These are phyloP conservation scores for Trichoderma sp. DNA, from an alignment of 2,329 filamentous ascomycete genomes.

Conservation along the genomic window DNA sequence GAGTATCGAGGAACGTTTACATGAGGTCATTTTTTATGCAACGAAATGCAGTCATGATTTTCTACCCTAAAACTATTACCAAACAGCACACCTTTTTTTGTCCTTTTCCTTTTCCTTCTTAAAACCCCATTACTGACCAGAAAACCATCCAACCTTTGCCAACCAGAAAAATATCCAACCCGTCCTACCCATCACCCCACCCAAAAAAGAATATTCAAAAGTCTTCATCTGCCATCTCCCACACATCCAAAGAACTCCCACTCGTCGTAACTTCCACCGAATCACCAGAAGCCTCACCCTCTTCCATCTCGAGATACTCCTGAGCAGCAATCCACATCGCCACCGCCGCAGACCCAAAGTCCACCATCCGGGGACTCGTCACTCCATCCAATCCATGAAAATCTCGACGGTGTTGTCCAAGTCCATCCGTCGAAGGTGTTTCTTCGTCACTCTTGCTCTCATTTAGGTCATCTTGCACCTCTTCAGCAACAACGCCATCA, in stretches of 20 bases:
- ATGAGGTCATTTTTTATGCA: background rate
- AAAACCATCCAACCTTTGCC: background rate
- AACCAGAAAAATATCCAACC: too few relatives aligned
- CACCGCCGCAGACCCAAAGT: conserved; percentile 26
- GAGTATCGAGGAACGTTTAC: background rate
- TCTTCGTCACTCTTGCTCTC: background rate
- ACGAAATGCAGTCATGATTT: background rate
- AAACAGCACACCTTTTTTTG: background rate
- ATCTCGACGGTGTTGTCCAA: background rate
- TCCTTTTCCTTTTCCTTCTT: too few relatives aligned
- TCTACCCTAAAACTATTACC: conserved; percentile 1
- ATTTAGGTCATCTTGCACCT: background rate
- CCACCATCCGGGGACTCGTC: background rate
- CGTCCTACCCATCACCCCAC: too few relatives aligned
- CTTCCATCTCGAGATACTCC: conserved; percentile 29
- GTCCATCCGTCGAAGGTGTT: background rate
- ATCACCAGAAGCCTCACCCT: background rate
- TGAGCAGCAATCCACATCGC: conserved; percentile 35
- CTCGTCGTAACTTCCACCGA: background rate
- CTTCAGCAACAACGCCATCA: background rate
- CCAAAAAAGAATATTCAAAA: too few relatives aligned
- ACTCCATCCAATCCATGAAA: conserved; percentile 9
- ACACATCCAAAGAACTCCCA: background rate
- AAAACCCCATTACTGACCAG: background rate
- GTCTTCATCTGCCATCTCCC: background rate